A percentile compares a stretch with the other conserved stretches of the same genome.
Conservation (phyloP, 2,329 filamentous ascomycete genomes). For the Fonsecaea monophora region DNA sequence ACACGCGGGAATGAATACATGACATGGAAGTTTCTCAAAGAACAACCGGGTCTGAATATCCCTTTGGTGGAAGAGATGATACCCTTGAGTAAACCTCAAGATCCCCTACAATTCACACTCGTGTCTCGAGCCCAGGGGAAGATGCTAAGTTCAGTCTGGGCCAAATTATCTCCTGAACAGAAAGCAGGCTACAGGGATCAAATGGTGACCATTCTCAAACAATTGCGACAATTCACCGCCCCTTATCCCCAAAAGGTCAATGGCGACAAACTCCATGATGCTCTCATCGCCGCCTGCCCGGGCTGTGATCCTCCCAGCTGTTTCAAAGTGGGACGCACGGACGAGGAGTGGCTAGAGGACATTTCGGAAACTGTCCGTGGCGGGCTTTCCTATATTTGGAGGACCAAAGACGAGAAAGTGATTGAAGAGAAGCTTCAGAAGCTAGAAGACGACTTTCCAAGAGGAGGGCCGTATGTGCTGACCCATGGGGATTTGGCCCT, state of each 20-base stretch:
- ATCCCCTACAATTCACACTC: slow-evolving; percentile 23
- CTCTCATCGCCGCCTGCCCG: not conserved
- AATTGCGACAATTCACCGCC: slow-evolving; percentile 21
- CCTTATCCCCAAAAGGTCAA: slow-evolving; percentile 14
- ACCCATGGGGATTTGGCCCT: slow-evolving; percentile 43
- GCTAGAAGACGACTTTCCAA: slow-evolving; percentile 29
- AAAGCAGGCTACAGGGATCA: slow-evolving; percentile 23
- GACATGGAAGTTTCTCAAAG: slow-evolving; percentile 23
- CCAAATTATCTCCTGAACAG: slow-evolving; percentile 8
- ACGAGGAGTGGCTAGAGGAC: slow-evolving; percentile 24
- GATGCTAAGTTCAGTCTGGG: not conserved
- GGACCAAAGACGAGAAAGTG: slow-evolving; percentile 6
- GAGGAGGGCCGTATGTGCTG: slow-evolving; percentile 40
- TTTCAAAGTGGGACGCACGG: slow-evolving; percentile 14
- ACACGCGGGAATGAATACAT: slow-evolving; percentile 23
- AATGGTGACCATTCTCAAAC: slow-evolving; percentile 13
- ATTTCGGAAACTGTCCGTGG: slow-evolving; percentile 11
- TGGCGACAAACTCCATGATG: slow-evolving; percentile 13
- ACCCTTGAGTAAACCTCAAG: slow-evolving; percentile 12
- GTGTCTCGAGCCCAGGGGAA: slow-evolving; percentile 16
- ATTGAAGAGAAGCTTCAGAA: slow-evolving; percentile 25
- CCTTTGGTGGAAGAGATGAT: slow-evolving; percentile 19
- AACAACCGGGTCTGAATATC: slow-evolving; percentile 21
- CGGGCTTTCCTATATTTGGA: not conserved
- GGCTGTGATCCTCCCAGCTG: not conserved